A percentile compares a stretch with the other conserved stretches of the same genome.
Conservation (phyloP, 352 stramenopile species). For the Phytopythium cucurbitacearum region DNA sequence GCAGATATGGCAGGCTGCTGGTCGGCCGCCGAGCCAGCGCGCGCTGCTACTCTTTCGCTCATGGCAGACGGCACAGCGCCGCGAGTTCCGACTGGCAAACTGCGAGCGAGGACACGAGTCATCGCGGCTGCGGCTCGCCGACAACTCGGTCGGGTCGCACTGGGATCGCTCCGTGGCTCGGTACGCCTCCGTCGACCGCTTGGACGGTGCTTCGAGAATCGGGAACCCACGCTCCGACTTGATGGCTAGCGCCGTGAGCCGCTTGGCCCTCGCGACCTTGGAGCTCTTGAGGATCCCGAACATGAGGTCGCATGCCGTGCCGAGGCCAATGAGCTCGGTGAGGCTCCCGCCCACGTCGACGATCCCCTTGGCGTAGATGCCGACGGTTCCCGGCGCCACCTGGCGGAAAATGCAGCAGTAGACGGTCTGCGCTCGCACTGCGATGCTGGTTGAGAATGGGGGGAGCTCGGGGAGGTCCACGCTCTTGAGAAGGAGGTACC, state of each 20-base stretch:
- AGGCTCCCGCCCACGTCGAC: slow-evolving; percentile 44
- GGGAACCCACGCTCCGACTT: not conserved
- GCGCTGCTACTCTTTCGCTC: too few species aligned
- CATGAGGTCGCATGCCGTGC: slow-evolving; percentile 34
- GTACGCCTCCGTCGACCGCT: too few species aligned
- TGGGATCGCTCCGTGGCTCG: too few species aligned
- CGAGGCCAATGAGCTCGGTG: slow-evolving; percentile 35
- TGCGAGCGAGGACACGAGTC: too few species aligned
- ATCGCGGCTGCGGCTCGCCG: too few species aligned
- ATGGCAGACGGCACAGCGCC: too few species aligned
- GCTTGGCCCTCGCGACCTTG: slow-evolving; percentile 37
- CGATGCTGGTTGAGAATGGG: slow-evolving; percentile 22
- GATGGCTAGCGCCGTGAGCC: slow-evolving; percentile 24
- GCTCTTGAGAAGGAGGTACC: slow-evolving; percentile 46
- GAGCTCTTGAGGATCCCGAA: slow-evolving; percentile 25
- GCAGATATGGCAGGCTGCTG: too few species aligned
- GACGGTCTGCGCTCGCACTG: slow-evolving; percentile 39
- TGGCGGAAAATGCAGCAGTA: slow-evolving; percentile 60
- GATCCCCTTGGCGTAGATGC: slow-evolving; percentile 50
- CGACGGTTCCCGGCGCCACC: slow-evolving; percentile 24
- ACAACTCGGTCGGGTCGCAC: too few species aligned
- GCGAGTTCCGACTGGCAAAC: too few species aligned
- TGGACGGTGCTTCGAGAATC: not conserved
- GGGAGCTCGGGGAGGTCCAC: slow-evolving; percentile 38
- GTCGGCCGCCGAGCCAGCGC: too few species aligned